Evolutionary conservation across 345 rosid species (phyloP).

Genomic region (Eucalyptus tenuipes): DNA sequence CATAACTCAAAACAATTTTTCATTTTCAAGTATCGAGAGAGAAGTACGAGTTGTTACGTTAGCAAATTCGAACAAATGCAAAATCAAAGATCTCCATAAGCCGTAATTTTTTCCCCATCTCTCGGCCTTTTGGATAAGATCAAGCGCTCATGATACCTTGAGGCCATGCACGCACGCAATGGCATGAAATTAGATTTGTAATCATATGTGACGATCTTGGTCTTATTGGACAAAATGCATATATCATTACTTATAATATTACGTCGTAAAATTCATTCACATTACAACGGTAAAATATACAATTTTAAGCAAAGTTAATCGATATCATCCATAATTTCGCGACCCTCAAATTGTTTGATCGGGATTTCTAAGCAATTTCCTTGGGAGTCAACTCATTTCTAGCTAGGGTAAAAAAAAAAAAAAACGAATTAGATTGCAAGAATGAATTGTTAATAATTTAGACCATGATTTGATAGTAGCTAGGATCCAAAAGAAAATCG

Average conservation of each 20-base stretch:
- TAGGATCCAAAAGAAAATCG: not conserved
- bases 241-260: not conserved
- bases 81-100: not conserved
- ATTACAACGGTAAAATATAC: fast-evolving
- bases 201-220: not conserved
- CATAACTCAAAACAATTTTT: no score
- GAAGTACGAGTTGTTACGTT: not conserved
- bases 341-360: not conserved
- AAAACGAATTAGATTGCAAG: not conserved
- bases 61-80: not conserved
- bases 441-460: not conserved
- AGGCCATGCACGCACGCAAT: not conserved
- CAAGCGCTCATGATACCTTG: not conserved
- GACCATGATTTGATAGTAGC: not conserved
- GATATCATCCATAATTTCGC: not conserved
- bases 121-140: not conserved
- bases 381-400: not conserved
- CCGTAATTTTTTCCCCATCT: not conserved
- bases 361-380: not conserved
- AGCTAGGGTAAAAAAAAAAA: not conserved
- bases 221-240: not conserved
- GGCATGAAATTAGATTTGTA: not conserved
- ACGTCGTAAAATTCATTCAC: not conserved
- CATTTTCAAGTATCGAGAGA: not conserved
- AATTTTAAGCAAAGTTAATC: not conserved